Conservation (phyloP, 768 basidiomycete species). For the Antrodiella citrinella region DNA sequence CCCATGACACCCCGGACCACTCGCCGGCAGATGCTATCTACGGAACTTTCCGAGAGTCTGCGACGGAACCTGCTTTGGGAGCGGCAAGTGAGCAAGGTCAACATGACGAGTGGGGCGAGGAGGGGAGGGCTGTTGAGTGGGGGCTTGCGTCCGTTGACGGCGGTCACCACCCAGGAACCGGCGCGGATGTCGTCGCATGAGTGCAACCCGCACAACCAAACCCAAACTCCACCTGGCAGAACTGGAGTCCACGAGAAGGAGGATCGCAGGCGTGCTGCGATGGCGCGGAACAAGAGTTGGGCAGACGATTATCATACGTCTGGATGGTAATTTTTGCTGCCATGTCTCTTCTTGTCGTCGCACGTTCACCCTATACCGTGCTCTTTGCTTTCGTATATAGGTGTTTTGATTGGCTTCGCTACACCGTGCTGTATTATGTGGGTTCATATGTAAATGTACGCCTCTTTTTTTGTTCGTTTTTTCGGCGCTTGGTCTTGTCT, state of each 20-base stretch:
- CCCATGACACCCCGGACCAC: slow-evolving; percentile 85
- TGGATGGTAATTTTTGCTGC: slow-evolving; percentile 43
- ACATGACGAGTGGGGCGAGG: slow-evolving; percentile 31
- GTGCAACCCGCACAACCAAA: slow-evolving; percentile 9
- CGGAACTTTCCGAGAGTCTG: slow-evolving; percentile 80
- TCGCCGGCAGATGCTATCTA: slow-evolving; percentile 73
- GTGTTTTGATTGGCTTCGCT: slow-evolving; percentile 4
- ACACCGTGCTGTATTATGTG: slow-evolving; percentile 8
- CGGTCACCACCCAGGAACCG: slow-evolving; percentile 13
- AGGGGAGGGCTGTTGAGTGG: slow-evolving; percentile 19
- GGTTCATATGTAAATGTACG: not conserved
- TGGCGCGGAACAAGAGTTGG: slow-evolving; percentile 61
- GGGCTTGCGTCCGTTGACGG: slow-evolving; percentile 27
- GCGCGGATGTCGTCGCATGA: slow-evolving; percentile 12
- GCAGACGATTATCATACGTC: slow-evolving; percentile 57
- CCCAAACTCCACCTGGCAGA: not conserved
- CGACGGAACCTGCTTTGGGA: slow-evolving; percentile 79
- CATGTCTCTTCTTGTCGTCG: not conserved
- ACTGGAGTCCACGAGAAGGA: slow-evolving; percentile 26
- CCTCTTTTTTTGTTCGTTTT: not conserved
- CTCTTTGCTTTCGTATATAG: not conserved
- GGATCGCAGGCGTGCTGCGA: slow-evolving; percentile 32
- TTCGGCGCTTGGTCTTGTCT: not conserved
- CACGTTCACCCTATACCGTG: slow-evolving; percentile 5
- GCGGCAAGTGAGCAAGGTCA: slow-evolving; percentile 53